Conservation (phyloP, 1,284 basidiomycete genomes). For the Ceratobasidium sp. region DNA sequence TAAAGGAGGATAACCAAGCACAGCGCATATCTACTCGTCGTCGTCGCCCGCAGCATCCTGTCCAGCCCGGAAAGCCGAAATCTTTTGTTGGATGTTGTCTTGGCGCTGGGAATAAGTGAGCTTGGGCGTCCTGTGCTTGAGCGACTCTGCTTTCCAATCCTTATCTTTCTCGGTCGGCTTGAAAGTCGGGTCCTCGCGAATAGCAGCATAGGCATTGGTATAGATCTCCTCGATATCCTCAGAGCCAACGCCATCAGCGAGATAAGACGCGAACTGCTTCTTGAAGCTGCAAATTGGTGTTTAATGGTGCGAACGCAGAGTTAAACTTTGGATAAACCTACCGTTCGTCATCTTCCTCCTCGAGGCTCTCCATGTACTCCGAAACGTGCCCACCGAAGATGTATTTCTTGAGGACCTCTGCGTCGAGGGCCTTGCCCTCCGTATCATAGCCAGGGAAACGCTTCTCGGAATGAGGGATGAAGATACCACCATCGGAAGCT, state of each 20-base stretch:
- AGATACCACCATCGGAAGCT: slow-evolving; percentile 97
- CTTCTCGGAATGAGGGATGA: slow-evolving; percentile 97
- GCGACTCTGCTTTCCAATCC: slow-evolving; percentile 91
- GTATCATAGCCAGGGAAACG: slow-evolving; percentile 99
- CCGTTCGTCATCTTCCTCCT: slow-evolving; percentile 99
- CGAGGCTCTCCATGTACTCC: slow-evolving; percentile 99
- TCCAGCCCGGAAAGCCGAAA: slow-evolving; percentile 84
- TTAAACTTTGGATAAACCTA: slow-evolving; percentile 55
- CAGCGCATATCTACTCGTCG: slow-evolving; percentile 60
- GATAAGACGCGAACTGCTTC: slow-evolving; percentile 97
- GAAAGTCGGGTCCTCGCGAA: slow-evolving; percentile 95
- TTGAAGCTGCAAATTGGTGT: slow-evolving; percentile 77
- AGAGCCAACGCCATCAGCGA: slow-evolving; percentile 94
- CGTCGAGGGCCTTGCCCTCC: slow-evolving; percentile 94
- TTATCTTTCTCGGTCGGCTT: slow-evolving; percentile 91
- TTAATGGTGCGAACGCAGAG: not conserved
- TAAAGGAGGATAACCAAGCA: slow-evolving; percentile 1
- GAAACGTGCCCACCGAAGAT: slow-evolving; percentile 98
- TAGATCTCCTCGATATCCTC: slow-evolving; percentile 99
- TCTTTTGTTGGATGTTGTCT: slow-evolving; percentile 83
- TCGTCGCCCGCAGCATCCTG: slow-evolving; percentile 63
- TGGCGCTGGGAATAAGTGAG: slow-evolving; percentile 85
- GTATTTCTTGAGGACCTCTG: slow-evolving; percentile 96
- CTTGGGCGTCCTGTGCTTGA: slow-evolving; percentile 79
- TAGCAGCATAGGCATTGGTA: slow-evolving; percentile 89